Base-by-base conservation (phyloP, 768 basidiomycete species). In the Kwoniella pini region DNA sequence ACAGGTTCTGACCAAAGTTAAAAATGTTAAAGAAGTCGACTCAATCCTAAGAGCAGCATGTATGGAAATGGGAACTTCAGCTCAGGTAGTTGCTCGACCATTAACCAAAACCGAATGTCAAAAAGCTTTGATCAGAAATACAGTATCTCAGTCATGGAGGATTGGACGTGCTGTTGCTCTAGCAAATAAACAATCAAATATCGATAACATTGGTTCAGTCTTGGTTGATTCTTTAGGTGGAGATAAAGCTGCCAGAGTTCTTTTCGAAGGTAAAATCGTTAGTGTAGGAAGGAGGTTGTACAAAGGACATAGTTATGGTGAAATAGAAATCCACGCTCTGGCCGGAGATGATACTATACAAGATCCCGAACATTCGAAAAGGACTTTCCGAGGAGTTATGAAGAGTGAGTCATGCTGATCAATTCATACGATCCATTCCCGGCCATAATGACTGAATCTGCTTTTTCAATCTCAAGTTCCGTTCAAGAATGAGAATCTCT, bases 201-300 rank as follows among this genome's bases (percentile, higher is more conserved):
- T 72, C 22, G 57, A 59, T 2, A 51, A 68, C 28, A 62, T 68
- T 39, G 65, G 60, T 24, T 36, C 84, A 82, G 77, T 85, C 40
- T 76, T 84, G 11, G 66, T 73, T 26, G 67, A 73, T 11, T 58
- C 69, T 10, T 42, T 73, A 7, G 71, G 71, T 22, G 71, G 71
- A 1, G 7, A 26, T 4, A 19, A 30, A 15, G 38, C 62, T 21
- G 64, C 64, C 1, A 65, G 80, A 65, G 68, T 81, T 69, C 66
- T 87, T 22, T 87, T 87, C 70, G 71, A 79, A 24, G 87, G 87
- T 12, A 88, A 88, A 75, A 84, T 87, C 27, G 67, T 83, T 22
- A 81, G 84, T 53, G 84, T 85, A 48, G 72, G 75, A 48, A 68
- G 83, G 45, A 77, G 74, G 73, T 61, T 81, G n/a, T 80, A 80